Percentiles rank a stretch among this genome's conserved stretches.
Conservation (phyloP, 306 rosid genomes). For the Cicer arietinum region DNA sequence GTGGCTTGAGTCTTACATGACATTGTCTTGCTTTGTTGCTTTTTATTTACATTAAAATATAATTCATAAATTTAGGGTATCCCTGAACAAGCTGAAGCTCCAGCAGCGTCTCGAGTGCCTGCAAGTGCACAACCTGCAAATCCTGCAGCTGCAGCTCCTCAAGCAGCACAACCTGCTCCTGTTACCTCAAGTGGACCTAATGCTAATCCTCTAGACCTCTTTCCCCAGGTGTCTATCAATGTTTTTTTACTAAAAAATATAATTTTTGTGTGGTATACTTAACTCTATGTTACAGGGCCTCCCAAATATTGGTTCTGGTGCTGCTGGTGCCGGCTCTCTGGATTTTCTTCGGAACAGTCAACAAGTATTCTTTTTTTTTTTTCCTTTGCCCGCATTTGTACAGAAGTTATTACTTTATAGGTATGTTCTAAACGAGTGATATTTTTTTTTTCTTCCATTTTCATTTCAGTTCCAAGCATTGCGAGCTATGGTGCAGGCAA, state of each 20-base stretch:
- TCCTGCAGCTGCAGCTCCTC: constrained; percentile 67
- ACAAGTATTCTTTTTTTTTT: constrained; percentile 57
- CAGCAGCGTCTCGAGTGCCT: constrained; percentile 62
- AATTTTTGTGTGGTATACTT: constrained; percentile 26
- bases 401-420: neutral
- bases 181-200: constrained; percentile 78
- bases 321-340: constrained; percentile 77
- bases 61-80: constrained; percentile 66
- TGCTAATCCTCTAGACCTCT: constrained; percentile 90
- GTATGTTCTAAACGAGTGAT: constrained; percentile 1
- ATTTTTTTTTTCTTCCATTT: constrained; percentile 17
- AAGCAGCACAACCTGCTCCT: constrained; percentile 67
- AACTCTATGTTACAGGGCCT: constrained; percentile 68
- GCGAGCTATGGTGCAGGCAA: constrained; percentile 94
- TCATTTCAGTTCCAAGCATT: constrained; percentile 77
- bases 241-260: neutral
- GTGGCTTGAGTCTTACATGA: neutral
- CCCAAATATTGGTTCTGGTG: constrained; percentile 73
- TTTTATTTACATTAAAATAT: neutral
- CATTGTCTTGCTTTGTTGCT: neutral
- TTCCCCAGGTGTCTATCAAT: constrained; percentile 74
- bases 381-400: neutral
- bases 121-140: constrained; percentile 55
- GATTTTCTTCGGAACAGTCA: constrained; percentile 92
- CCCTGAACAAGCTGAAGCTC: constrained; percentile 88